Evolutionary conservation across 192 early-diverging fungal species (phyloP), one percentile per base, ranked within the genome.

Genomic region (Anaeromyces robustus): DNA sequence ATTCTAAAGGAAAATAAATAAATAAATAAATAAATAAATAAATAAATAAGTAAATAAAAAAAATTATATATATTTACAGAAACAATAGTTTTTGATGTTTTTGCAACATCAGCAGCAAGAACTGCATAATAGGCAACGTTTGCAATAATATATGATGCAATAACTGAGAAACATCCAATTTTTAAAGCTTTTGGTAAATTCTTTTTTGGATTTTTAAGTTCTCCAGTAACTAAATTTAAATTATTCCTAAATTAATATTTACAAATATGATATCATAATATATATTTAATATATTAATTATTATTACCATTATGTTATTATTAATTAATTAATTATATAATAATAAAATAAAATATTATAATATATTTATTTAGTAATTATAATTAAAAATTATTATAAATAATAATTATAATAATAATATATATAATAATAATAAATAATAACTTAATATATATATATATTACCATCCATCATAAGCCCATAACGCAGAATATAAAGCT

Each of bases 401-500:
- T n/a, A n/a, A n/a, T n/a, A n/a, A n/a, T n/a, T n/a, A n/a, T n/a
- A n/a, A n/a, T n/a, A n/a, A n/a, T n/a, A n/a, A n/a, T n/a, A n/a
- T n/a, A n/a, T n/a, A n/a, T n/a, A n/a, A n/a, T n/a, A n/a, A n/a
- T n/a, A n/a, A n/a, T n/a, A n/a, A n/a, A n/a, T n/a, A n/a, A n/a
- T n/a, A n/a, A n/a, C n/a, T n/a, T n/a, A n/a, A n/a, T n/a, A n/a
- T n/a, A n/a, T n/a, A n/a, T n/a, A n/a, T 14, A 39, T 14, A 39
- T n/a, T 68, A 86, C 87, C 85, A 88, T n/a, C 87, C 88, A 77
- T 89, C 87, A 59, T 88, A 88, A 4, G 87, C 88, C 88, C 87
- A 89, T 28, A 89, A 80, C 4, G 85, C 86, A 14, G 90, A 92
- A 82, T 94, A 94, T 30, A 94, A 85, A 30, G 93, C 94, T 37